A percentile compares a stretch with the other conserved stretches of the same genome.
Evolutionary conservation across 202 grass and related monocot species (phyloP).

Genomic region (Bolboschoenoplectus hybrid): DNA sequence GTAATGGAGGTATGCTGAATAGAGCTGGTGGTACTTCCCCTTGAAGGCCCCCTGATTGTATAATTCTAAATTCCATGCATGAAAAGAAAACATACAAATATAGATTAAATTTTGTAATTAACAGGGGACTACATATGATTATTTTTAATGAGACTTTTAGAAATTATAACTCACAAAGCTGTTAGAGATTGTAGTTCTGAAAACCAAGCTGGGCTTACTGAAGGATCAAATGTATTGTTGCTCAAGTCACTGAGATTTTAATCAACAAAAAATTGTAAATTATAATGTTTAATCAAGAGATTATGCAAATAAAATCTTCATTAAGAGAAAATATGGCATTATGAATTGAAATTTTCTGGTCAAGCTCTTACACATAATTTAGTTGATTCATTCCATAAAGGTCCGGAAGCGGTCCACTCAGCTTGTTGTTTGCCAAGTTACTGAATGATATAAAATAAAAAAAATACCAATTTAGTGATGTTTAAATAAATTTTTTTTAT

Average conservation of each 20-base stretch:
- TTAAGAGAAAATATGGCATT: neutral
- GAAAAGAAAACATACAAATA: slow-evolving; percentile 36
- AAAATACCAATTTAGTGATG: slow-evolving; percentile 7
- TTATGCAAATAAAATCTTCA: slow-evolving; percentile 12
- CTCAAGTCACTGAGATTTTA: slow-evolving; percentile 73
- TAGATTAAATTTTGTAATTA: neutral
- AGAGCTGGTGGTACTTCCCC: slow-evolving; percentile 56
- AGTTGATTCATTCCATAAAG: slow-evolving; percentile 65
- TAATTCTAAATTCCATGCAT: slow-evolving; percentile 54
- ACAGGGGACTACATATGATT: slow-evolving; percentile 19
- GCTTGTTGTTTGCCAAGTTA: slow-evolving; percentile 83
- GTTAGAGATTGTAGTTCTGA: slow-evolving; percentile 61
- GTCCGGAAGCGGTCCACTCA: slow-evolving; percentile 71
- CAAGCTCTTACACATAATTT: slow-evolving; percentile 75
- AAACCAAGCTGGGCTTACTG: slow-evolving; percentile 76
- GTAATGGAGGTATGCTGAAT: slow-evolving; percentile 67
- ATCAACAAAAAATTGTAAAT: slow-evolving; percentile 30
- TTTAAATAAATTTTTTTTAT: slow-evolving; percentile 23
- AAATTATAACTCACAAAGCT: slow-evolving; percentile 61
- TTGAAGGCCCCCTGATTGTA: slow-evolving; percentile 73
- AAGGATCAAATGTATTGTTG: slow-evolving; percentile 84
- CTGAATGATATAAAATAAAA: slow-evolving; percentile 48
- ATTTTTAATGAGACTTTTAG: neutral
- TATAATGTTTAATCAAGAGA: slow-evolving; percentile 31
- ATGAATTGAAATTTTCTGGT: neutral